Evolutionary conservation across 345 rosid species (phyloP), one percentile per base, ranked within the genome.

Genomic region (Cardamine chenopodiifolia): DNA sequence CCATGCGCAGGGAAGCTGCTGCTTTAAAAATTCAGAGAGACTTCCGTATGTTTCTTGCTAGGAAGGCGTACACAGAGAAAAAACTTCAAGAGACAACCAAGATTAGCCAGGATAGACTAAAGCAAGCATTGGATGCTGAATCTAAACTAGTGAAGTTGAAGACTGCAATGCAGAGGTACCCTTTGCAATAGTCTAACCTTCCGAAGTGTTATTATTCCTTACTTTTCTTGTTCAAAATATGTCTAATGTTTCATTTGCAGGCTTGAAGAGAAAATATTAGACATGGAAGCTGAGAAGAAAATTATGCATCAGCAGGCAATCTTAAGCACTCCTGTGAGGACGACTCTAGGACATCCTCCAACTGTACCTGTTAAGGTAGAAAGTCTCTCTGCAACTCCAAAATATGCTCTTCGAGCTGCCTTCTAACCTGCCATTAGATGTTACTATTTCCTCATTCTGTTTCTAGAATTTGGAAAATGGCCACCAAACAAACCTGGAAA

Each of bases 101-200:
- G 76, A 78, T 89, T 47, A 90, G 99, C 70, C 93, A 92, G 79
- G 97, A 96, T 81, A 87, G 99, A 78, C 72, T 92, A 75, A 90
- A 89, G 81, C 99, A 92, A 86, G 94, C 98, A 79, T 42, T 83
- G 83, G 98, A 89, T 8, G 96, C 98, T 23, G 98, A 92, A 73
- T 85, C 97, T 40, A 96, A 87, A 81, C 55, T 92, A 62, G 85
- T 88, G 74, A 87, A 83, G 76, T 79, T 96, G 85, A 92, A 87
- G 90, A 90, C 89, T 73, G 88, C 87, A 66, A 90, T 96, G 98
- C 91, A 96, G 49, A 92, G 88, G 99, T 96, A 59, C 55, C 64
- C 55, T 29, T 50, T 71, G 68, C 23, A 50, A 29, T 49, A 55
- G 2, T 26, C 40, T 49, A 39, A 58, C 5, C 19, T 77, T 31